Evolutionary conservation across 2,329 filamentous ascomycete species (phyloP).

Genomic region (Colletotrichum limetticola): DNA sequence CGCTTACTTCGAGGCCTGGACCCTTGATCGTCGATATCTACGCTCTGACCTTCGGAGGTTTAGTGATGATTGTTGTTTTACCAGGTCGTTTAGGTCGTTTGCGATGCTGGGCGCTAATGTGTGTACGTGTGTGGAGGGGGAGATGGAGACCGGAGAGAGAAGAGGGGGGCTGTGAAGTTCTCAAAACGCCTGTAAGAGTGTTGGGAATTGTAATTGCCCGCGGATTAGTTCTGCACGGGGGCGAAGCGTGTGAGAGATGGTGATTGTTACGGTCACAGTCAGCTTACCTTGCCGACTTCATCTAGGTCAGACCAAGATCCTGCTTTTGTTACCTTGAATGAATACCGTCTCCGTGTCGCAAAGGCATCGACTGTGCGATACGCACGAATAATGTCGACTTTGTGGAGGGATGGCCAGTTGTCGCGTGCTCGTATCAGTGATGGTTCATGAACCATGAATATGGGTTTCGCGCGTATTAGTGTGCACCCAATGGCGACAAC

Average conservation of each 20-base stretch:
- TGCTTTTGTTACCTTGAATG: neutral
- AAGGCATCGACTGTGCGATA: neutral
- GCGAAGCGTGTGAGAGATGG: neutral
- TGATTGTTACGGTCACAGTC: neutral
- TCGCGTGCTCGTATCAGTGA: neutral
- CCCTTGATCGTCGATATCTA: neutral
- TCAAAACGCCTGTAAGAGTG: neutral
- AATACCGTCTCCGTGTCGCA: neutral
- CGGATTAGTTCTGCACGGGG: neutral
- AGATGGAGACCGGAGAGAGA: too few species aligned
- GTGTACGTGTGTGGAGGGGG: neutral
- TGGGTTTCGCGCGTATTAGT: neutral
- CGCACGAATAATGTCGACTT: too few species aligned
- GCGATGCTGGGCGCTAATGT: neutral
- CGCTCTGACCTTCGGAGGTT: neutral
- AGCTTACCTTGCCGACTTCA: neutral
- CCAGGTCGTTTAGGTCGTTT: neutral
- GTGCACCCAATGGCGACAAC: neutral
- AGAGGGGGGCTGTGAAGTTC: too few species aligned
- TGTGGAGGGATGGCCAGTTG: too few species aligned
- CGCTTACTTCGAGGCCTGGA: neutral
- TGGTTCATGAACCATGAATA: neutral
- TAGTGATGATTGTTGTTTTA: neutral
- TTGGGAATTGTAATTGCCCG: neutral
- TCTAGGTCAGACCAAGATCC: neutral